These are phyloP conservation scores for Adansonia madagascariensis DNA, from an alignment of 441 rosid species.

Conservation along the genomic window DNA sequence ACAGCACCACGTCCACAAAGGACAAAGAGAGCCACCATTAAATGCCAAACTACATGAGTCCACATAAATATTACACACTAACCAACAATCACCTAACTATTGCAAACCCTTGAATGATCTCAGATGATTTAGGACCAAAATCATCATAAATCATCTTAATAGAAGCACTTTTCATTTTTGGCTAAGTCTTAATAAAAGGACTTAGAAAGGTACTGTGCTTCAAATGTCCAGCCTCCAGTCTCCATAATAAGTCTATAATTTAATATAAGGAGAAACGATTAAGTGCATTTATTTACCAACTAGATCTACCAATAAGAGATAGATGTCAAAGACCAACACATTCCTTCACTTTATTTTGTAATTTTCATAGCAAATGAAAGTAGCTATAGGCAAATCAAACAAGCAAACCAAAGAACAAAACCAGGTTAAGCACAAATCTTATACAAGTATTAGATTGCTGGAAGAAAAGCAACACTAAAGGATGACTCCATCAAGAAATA, in stretches of 20 bases:
- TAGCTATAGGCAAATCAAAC: background rate
- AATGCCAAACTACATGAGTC: background rate
- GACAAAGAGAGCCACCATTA: background rate
- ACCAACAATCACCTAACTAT: background rate
- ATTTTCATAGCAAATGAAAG: slow-evolving; percentile 2
- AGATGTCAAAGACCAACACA: slow-evolving; percentile 11
- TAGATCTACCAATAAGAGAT: background rate
- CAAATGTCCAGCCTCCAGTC: background rate
- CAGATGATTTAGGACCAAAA: background rate
- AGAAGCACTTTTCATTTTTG: background rate
- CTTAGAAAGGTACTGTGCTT: background rate
- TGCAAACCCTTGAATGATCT: slow-evolving; percentile 1
- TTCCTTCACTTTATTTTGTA: background rate
- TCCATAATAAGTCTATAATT: background rate
- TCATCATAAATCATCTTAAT: slow-evolving; percentile 1
- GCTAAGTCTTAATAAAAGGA: too few relatives aligned
- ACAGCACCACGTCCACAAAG: slow-evolving; percentile 15
- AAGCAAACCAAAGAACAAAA: slow-evolving; percentile 12
- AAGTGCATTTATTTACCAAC: background rate
- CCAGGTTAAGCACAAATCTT: slow-evolving; percentile 5
- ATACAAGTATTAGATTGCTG: background rate
- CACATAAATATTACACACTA: background rate
- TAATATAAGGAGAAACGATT: slow-evolving; percentile 4
- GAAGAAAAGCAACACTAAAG: background rate
- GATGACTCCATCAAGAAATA: slow-evolving; percentile 4